Evolutionary conservation across 1,284 basidiomycete genomes (phyloP).

Genomic region (Cryptococcus jaspeensis): DNA sequence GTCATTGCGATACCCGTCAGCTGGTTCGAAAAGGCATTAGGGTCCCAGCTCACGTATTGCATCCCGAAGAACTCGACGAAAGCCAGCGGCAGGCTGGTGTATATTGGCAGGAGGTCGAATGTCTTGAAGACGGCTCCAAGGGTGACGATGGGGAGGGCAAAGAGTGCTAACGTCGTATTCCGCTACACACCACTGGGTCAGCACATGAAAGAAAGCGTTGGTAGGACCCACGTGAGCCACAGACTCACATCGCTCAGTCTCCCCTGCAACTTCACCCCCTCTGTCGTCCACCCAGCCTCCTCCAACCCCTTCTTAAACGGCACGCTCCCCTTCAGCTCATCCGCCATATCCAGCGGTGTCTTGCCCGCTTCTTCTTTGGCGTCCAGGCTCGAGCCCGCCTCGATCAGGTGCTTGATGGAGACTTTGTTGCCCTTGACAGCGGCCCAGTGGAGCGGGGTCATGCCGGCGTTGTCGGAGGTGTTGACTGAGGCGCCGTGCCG

Average conservation of each 20-base stretch:
- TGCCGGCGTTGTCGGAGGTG: slow-evolving; percentile 73
- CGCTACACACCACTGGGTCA: slow-evolving; percentile 55
- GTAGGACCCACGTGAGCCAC: neutral
- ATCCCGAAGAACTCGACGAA: slow-evolving; percentile 83
- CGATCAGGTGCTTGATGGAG: slow-evolving; percentile 79
- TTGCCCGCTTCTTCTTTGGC: slow-evolving; percentile 81
- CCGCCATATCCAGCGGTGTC: slow-evolving; percentile 90
- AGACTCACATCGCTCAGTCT: slow-evolving; percentile 65
- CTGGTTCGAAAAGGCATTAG: neutral
- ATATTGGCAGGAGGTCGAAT: slow-evolving; percentile 80
- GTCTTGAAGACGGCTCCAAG: slow-evolving; percentile 81
- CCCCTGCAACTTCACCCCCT: slow-evolving; percentile 71
- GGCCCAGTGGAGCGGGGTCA: slow-evolving; percentile 96
- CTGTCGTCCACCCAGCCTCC: slow-evolving; percentile 59
- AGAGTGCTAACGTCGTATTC: slow-evolving; percentile 78
- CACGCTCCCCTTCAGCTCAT: slow-evolving; percentile 82
- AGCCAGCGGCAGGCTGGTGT: slow-evolving; percentile 77
- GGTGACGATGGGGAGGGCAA: slow-evolving; percentile 72
- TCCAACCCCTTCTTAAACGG: slow-evolving; percentile 85
- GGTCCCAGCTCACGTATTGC: slow-evolving; percentile 70
- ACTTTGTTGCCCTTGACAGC: slow-evolving; percentile 89
- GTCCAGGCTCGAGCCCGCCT: slow-evolving; percentile 77
- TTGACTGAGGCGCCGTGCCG: slow-evolving; percentile 80
- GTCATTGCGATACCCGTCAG: neutral
- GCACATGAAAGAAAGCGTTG: neutral